Evolutionary conservation across 1,139 yeast species (phyloP).

Genomic region (Diutina siamensis): DNA sequence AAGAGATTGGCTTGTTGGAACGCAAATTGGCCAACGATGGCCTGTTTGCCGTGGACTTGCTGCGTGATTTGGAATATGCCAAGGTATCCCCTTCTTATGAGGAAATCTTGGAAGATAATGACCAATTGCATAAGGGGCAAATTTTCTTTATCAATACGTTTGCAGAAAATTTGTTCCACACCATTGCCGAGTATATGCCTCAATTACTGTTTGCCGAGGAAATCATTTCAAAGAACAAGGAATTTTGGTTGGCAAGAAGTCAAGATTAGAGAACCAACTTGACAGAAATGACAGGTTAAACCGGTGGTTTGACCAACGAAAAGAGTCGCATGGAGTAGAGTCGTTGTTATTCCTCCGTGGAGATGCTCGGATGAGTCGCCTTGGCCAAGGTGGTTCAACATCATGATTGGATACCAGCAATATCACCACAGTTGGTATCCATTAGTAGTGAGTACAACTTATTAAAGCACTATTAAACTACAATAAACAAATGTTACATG

Average conservation of each 20-base stretch:
- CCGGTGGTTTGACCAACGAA: too few relatives aligned
- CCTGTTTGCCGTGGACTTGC: constrained; percentile 12
- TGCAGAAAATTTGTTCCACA: constrained; percentile 65
- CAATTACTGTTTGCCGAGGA: constrained; percentile 42
- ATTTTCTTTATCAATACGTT: constrained; percentile 72
- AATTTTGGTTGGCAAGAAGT: constrained; percentile 22
- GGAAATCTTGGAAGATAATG: constrained; percentile 31
- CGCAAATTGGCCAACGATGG: constrained; percentile 16
- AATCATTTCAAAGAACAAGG: constrained; percentile 32
- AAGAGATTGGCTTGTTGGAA: constrained; percentile 52
- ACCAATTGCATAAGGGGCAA: constrained; percentile 62
- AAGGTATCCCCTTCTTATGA: constrained; percentile 21
- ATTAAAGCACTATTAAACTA: too few relatives aligned
- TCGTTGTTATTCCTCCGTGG: too few relatives aligned
- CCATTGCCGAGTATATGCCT: constrained; percentile 47
- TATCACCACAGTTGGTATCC: too few relatives aligned
- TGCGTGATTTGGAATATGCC: constrained; percentile 12
- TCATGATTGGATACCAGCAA: too few relatives aligned
- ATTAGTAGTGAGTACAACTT: too few relatives aligned
- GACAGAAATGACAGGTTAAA: too few relatives aligned
- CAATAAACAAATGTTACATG: too few relatives aligned
- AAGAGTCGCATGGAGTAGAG: too few relatives aligned
- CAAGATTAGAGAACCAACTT: too few relatives aligned
- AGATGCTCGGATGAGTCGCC: too few relatives aligned
- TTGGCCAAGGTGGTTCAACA: too few relatives aligned